A percentile compares a stretch with the other conserved stretches of the same genome.
phyloP scores from a whole-genome alignment of 169 alveolate genomes.

The Prorocentrum cordatum region DNA sequence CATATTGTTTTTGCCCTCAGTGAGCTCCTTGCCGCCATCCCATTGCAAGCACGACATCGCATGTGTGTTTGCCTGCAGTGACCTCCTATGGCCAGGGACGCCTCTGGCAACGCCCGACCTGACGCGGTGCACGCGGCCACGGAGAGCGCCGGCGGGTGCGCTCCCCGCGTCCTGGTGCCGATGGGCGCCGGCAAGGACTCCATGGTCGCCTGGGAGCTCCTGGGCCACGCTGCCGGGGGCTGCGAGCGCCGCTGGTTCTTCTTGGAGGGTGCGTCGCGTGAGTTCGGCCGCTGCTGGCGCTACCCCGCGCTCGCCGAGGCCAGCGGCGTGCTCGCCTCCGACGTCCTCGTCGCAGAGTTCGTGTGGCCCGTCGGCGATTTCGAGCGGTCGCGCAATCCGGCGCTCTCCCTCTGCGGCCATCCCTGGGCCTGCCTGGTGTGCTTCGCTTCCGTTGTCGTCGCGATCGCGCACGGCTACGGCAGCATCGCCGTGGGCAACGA shows the following conservation, averaged over 20 bases:
- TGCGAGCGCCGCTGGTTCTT: background rate
- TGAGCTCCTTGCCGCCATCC: no score
- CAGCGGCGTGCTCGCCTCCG: background rate
- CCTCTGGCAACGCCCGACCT: no score
- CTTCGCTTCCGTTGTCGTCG: no score
- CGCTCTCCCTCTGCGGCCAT: no score
- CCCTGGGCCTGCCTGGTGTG: no score
- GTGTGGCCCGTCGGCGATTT: background rate
- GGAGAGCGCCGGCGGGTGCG: no score
- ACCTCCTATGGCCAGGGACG: background rate
- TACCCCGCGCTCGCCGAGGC: background rate
- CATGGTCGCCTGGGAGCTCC: background rate
- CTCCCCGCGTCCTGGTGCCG: background rate
- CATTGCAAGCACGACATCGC: background rate
- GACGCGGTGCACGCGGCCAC: no score
- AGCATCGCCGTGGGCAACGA: background rate
- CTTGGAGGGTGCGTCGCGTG: background rate
- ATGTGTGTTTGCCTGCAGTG: no score
- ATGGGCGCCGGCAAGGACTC: background rate
- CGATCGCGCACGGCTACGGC: background rate
- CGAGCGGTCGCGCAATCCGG: no score
- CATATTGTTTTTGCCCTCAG: no score
- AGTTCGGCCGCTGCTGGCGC: background rate
- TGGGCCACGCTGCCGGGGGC: background rate
- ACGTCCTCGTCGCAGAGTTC: background rate